Conservation (phyloP, 306 rosid genomes). For the Castanea sativa region DNA sequence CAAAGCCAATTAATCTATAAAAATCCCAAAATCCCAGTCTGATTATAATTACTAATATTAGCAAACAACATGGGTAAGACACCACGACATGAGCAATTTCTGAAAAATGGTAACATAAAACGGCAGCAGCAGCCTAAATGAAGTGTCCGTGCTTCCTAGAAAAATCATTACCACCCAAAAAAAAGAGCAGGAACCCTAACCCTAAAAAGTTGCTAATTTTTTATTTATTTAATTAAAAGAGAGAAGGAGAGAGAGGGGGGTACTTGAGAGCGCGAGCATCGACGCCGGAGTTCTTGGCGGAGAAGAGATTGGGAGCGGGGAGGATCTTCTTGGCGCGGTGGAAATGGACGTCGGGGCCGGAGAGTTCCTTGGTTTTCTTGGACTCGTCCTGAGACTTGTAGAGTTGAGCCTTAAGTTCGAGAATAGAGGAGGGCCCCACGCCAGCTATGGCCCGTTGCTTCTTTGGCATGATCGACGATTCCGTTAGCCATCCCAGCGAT, state of each 20-base stretch:
- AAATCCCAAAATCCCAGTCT: no score
- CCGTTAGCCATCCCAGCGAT: conserved; percentile 98
- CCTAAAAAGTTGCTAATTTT: background rate
- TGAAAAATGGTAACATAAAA: no score
- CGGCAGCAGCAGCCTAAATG: no score
- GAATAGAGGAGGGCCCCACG: conserved; percentile 84
- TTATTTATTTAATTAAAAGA: background rate
- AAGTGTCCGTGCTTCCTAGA: no score
- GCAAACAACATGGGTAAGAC: no score
- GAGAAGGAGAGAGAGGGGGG: background rate
- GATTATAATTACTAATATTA: no score
- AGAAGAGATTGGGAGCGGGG: conserved; percentile 38
- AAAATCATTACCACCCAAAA: no score
- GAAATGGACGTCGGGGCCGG: conserved; percentile 55
- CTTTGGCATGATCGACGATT: conserved; percentile 92
- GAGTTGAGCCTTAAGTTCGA: conserved; percentile 91
- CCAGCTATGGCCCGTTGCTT: conserved; percentile 84
- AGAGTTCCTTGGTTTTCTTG: conserved; percentile 62
- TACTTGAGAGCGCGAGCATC: conserved; percentile 82
- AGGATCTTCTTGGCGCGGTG: conserved; percentile 77
- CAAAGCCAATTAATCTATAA: no score
- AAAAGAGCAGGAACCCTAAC: background rate
- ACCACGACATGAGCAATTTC: no score
- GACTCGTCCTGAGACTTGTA: conserved; percentile 86
- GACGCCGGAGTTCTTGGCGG: conserved; percentile 79